Evolutionary conservation across 495 filamentous ascomycete genomes (phyloP), one percentile per base, ranked within the genome.

Genomic region (Aspergillus kassunensis): DNA sequence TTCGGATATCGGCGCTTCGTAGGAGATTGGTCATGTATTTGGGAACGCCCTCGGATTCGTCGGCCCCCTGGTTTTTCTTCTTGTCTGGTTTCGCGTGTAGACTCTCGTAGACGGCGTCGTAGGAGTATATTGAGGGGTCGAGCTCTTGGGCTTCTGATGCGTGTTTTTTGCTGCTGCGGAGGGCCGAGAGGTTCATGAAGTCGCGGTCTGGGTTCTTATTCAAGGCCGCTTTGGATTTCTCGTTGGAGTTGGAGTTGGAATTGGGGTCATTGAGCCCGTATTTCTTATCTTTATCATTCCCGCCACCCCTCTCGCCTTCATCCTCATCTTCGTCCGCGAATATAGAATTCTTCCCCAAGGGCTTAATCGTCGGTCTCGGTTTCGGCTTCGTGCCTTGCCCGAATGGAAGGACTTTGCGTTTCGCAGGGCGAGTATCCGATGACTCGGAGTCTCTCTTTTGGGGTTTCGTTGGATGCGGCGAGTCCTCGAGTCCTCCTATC

Each of bases 21-120:
- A 96, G 70, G 20, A 98, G 69, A 39, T 80, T 81, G 36, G 74
- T 75, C 85, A 98, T 97, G 65, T 97, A 97, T 53, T 86, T 86
- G 0, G 91, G 90, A 45, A 43, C 65, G 34, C 67, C 64, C 44
- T 49, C 65, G 9, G 24, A 27, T 54, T 42, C 68, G 33, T 49
- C 55, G 0, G 27, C 15, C 43, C 34, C 53, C 41, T 9, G 48
- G 48, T 44, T 31, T 19, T 11, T 55, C 40, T 47, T 33, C 24
- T 70, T 67, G 7, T 58, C 55, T 3, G 69, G 59, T 48, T 76
- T 78, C 11, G 68, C 60, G 46, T 78, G 74, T 7, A 79, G 51
- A 29, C 66, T 72, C 46, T 83, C 80, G 58, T 82, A 81, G 4
- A 75, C 65, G 6, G 72, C 65, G 60, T 83, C 80, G 59, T 83